Percentiles rank a stretch among this genome's conserved stretches.
phyloP scores from a whole-genome alignment of 140 eudicot species.

The Stevia rebaudiana region DNA sequence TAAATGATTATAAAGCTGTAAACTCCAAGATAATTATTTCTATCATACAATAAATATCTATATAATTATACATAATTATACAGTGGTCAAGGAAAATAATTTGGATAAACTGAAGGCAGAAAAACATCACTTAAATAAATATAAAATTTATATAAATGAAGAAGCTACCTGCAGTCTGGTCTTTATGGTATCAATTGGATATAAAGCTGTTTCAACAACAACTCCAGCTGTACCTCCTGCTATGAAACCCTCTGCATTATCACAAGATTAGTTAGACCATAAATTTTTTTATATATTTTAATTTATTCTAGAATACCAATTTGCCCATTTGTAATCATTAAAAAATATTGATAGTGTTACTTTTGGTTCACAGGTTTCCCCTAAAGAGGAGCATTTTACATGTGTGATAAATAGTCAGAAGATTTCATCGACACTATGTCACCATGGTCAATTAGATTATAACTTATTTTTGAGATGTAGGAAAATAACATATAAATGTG shows the following conservation, averaged over 20 bases:
- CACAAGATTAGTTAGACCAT: slow-evolving; percentile 11
- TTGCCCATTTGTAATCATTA: background rate
- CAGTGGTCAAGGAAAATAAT: background rate
- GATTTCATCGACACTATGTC: background rate
- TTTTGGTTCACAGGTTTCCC: background rate
- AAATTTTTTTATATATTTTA: background rate
- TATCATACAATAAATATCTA: background rate
- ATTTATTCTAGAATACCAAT: background rate
- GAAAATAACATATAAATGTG: background rate
- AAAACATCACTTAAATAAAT: background rate
- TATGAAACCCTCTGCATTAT: slow-evolving; percentile 79
- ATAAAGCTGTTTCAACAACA: slow-evolving; percentile 92
- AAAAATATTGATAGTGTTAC: background rate
- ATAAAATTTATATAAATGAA: background rate
- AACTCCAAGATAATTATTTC: background rate
- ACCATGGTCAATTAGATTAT: background rate
- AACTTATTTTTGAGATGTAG: background rate
- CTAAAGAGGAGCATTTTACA: slow-evolving; percentile 1
- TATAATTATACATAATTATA: background rate
- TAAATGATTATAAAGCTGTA: background rate
- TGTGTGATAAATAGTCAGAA: background rate
- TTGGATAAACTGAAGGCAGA: background rate
- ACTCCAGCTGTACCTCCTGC: slow-evolving; percentile 99
- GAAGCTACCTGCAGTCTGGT: slow-evolving; percentile 86
- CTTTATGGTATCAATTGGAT: slow-evolving; percentile 97